Conservation (phyloP, 345 rosid species). For the Citrus mangshanensis region DNA sequence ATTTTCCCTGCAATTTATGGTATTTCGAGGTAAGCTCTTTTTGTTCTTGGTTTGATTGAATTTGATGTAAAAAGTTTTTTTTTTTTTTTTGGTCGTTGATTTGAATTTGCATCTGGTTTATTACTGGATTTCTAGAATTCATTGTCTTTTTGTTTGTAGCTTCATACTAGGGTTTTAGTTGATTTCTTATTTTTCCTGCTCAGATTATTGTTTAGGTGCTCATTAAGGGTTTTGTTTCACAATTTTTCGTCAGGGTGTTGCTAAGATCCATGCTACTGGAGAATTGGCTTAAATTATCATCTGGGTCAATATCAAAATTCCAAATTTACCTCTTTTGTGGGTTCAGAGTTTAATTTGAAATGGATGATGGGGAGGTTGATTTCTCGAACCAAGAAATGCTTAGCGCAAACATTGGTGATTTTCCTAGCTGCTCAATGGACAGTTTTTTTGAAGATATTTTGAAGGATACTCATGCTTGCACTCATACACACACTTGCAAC, state of each 20-base stretch:
- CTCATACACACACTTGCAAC: slow-evolving; percentile 91
- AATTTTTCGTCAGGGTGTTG: slow-evolving; percentile 4
- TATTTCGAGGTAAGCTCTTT: not conserved
- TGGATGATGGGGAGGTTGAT: slow-evolving; percentile 97
- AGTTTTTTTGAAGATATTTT: slow-evolving; percentile 64
- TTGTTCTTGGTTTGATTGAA: not conserved
- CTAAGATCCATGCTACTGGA: not conserved
- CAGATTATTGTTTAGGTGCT: not conserved
- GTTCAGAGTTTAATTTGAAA: slow-evolving; percentile 12
- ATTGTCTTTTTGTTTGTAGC: not conserved
- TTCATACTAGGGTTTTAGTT: not conserved
- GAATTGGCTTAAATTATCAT: slow-evolving; percentile 13
- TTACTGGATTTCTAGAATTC: slow-evolving; percentile 11
- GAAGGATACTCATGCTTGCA: slow-evolving; percentile 74
- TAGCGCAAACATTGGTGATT: slow-evolving; percentile 48
- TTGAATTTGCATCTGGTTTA: slow-evolving; percentile 5
- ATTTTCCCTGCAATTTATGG: not conserved
- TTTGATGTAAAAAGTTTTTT: not conserved
- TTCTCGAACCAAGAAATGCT: slow-evolving; percentile 79
- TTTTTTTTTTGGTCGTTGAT: not conserved
- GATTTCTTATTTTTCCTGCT: not conserved
- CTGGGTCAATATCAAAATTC: slow-evolving; percentile 18
- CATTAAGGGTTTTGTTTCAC: not conserved
- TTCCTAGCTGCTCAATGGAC: slow-evolving; percentile 76
- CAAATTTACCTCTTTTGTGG: slow-evolving; percentile 9